phyloP scores from a whole-genome alignment of 345 rosid species.

The Gossypium rotundifolium region DNA sequence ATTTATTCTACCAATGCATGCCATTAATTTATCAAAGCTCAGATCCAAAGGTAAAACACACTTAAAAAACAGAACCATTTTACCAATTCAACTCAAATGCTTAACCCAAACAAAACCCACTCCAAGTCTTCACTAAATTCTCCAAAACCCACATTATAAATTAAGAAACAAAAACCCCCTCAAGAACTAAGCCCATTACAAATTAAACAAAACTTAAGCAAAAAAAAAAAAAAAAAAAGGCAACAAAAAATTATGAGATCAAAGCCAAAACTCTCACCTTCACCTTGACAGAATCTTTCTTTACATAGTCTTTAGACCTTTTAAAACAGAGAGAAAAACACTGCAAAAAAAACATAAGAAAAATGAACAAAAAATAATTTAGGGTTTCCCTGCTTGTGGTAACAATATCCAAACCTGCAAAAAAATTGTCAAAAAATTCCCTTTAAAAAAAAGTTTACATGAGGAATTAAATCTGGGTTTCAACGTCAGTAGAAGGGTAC shows the following conservation, averaged over 20 bases:
- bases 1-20: constrained; percentile 10
- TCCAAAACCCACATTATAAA: constrained; percentile 7
- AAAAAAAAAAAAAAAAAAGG: background rate
- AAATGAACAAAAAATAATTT: constrained; percentile 7
- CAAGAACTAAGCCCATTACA: constrained; percentile 8
- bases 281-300: constrained; percentile 16
- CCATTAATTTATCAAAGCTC: constrained; percentile 8
- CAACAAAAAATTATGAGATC: constrained; percentile 15
- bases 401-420: background rate
- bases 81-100: constrained; percentile 9
- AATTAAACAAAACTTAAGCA: background rate
- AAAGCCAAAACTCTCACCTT: constrained; percentile 27
- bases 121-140: constrained; percentile 11
- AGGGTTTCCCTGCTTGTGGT: constrained; percentile 15
- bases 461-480: constrained; percentile 1
- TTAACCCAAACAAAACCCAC: constrained; percentile 20
- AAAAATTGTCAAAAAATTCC: background rate
- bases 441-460: constrained; percentile 10
- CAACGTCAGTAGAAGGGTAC: background rate
- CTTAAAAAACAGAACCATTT: background rate
- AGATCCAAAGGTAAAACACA: constrained; percentile 24
- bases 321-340: constrained; percentile 8
- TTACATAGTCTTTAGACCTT: constrained; percentile 26
- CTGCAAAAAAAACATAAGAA: constrained; percentile 17
- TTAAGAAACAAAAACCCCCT: background rate